Base-by-base conservation (phyloP, 2,329 filamentous ascomycete species). In the Paraphaeosphaeria minitans region DNA sequence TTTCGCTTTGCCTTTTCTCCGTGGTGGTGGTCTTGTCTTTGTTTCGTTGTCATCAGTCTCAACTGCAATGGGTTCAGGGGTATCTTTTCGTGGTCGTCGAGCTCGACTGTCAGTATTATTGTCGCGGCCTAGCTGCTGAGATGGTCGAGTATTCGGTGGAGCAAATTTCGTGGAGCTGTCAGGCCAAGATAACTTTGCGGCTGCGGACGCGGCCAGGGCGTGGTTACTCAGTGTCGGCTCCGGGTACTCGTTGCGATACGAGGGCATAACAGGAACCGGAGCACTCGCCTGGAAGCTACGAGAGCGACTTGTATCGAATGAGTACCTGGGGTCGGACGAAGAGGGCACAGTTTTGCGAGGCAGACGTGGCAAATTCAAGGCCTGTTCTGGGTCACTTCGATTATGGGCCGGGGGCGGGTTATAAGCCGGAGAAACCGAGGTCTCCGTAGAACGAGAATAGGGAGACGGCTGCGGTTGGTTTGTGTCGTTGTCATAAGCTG, bases 211-310 rank as follows among this genome's bases (percentile, higher is more conserved):
- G 41, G 73, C 70, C 31, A 74, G 53, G 19, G 61, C 47, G 12
- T 69, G 72, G 27, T 68, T 53, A 45, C 71, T 67, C 16, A 60
- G 42, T 0, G 59, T 43, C 14, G 66, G 47, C 19, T 64, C 65
- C 4, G 81, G 81, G 62, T 82, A 84, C 61, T 84, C 82, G 60
- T 80, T 82, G 61, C 82, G 77, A 64, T 84, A 84, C 0, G 78
- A 74, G 21, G 79, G 74, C 47, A 75, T 62, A 19, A 56, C 52
- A 14, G 37, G 37, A 7, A 53, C 19, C 12, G 68, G 62, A 27
- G 37, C 55, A 22, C 24, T 56, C 16, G 41, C 46, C 61, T 33
- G 59, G 24, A 31, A 66, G 59, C 7, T 58, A 39, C 53, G 59
- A 8, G 45, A 22, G 53, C 55, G 53, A 31, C 33, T 45, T 29